Percentiles rank a stretch among this genome's conserved stretches.
phyloP scores from a whole-genome alignment of 1,284 basidiomycete genomes.

The Ceratobasidium sp. region DNA sequence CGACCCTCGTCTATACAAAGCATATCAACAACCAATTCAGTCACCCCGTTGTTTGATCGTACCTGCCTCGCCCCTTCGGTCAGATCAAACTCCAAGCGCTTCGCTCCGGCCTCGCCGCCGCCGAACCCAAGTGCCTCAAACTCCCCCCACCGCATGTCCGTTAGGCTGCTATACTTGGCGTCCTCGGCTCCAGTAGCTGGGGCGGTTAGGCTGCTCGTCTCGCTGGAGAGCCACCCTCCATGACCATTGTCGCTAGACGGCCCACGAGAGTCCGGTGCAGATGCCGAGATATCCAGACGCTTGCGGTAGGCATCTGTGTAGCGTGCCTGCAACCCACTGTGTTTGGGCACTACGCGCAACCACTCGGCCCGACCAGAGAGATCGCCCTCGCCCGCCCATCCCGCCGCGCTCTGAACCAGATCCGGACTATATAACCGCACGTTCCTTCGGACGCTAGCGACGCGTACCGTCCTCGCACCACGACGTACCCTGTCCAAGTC shows the following conservation, averaged over 20 bases:
- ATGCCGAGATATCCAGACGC: constrained; percentile 48
- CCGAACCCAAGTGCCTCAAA: constrained; percentile 88
- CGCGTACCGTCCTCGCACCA: constrained; percentile 78
- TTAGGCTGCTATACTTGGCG: constrained; percentile 81
- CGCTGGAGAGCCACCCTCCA: background rate
- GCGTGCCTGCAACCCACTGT: constrained; percentile 35
- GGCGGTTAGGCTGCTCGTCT: constrained; percentile 16
- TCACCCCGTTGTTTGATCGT: constrained; percentile 55
- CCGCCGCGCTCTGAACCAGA: constrained; percentile 77
- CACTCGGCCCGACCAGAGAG: constrained; percentile 76
- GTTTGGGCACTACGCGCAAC: constrained; percentile 71
- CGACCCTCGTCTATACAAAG: constrained; percentile 68
- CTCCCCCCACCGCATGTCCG: constrained; percentile 89
- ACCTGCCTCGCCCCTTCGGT: constrained; percentile 87
- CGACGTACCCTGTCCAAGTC: constrained; percentile 66
- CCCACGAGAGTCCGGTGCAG: constrained; percentile 33
- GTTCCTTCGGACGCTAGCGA: constrained; percentile 80
- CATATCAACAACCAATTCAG: constrained; percentile 18
- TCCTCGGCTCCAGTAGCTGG: constrained; percentile 53
- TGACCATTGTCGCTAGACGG: constrained; percentile 37
- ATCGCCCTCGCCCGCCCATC: constrained; percentile 72
- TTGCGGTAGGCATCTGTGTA: constrained; percentile 50
- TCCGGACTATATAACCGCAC: constrained; percentile 87
- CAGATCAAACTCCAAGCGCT: constrained; percentile 87
- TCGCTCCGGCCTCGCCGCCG: constrained; percentile 63